A percentile compares a stretch with the other conserved stretches of the same genome.
Evolutionary conservation across 768 basidiomycete genomes (phyloP).

Genomic region (Baorangia bicolor): DNA sequence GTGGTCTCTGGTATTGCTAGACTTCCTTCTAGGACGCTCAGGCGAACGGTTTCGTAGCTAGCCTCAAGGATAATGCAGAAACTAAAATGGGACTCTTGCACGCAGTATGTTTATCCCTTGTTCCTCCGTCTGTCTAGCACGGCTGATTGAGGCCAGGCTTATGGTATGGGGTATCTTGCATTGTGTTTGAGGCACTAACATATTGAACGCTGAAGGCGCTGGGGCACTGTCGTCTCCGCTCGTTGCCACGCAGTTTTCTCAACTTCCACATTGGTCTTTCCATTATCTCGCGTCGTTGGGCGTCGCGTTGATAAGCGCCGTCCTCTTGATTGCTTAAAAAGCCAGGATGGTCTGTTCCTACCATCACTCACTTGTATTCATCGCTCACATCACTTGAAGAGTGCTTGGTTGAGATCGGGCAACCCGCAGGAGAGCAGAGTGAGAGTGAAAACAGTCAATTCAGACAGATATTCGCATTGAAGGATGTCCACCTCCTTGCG

Average conservation of each 20-base stretch:
- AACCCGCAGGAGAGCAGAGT: constrained; percentile 38
- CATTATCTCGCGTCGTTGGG: constrained; percentile 74
- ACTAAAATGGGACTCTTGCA: constrained; percentile 44
- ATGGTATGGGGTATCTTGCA: constrained; percentile 29
- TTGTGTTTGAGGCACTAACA: constrained; percentile 3
- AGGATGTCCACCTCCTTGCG: constrained; percentile 60
- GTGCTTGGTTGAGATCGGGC: constrained; percentile 53
- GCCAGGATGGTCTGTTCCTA: constrained; percentile 57
- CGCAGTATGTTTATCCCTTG: constrained; percentile 34
- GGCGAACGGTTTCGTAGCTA: constrained; percentile 45
- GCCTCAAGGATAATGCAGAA: constrained; percentile 38
- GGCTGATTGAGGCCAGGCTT: constrained; percentile 20
- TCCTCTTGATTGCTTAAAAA: constrained; percentile 53
- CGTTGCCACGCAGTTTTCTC: constrained; percentile 78
- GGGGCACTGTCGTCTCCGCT: constrained; percentile 72
- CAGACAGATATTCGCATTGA: constrained; percentile 51
- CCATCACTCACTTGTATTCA: neutral
- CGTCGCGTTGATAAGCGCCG: constrained; percentile 56
- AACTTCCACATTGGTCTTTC: constrained; percentile 66
- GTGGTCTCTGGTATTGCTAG: neutral
- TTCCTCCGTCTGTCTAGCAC: constrained; percentile 13
- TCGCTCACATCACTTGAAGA: constrained; percentile 36
- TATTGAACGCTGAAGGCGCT: constrained; percentile 41
- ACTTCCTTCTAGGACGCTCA: constrained; percentile 41
- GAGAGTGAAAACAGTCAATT: constrained; percentile 38